Evolutionary conservation across 257 asterid species (phyloP).

Genomic region (Handroanthus guayacan): DNA sequence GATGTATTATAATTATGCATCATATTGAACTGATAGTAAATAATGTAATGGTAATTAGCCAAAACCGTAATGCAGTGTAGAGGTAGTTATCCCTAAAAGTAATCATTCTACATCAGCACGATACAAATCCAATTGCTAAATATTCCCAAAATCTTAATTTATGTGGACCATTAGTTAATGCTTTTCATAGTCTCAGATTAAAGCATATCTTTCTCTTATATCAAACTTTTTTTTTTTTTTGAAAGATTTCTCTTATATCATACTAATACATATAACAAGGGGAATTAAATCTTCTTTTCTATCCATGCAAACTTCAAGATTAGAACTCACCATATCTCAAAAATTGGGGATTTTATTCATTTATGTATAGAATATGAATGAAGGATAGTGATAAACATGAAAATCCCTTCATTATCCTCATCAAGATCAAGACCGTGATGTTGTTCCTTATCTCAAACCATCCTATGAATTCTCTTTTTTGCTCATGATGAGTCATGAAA

Average conservation of each 20-base stretch:
- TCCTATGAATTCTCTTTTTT: neutral
- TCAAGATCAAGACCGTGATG: neutral
- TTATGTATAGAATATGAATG: neutral
- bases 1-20: too few species aligned
- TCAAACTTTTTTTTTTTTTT: neutral
- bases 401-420: neutral
- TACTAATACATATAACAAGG: neutral
- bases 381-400: constrained; percentile 21
- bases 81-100: too few species aligned
- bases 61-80: too few species aligned
- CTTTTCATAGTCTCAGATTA: neutral
- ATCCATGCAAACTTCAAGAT: constrained; percentile 1
- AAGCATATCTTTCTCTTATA: neutral
- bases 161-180: too few species aligned
- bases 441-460: constrained; percentile 30
- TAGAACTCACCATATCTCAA: constrained; percentile 11
- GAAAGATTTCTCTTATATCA: neutral
- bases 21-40: too few species aligned
- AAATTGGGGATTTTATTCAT: neutral
- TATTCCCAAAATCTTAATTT: too few species aligned
- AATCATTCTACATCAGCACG: too few species aligned
- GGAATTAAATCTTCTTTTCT: neutral
- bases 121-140: too few species aligned
- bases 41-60: too few species aligned
- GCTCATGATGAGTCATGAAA: neutral